Base-by-base conservation (phyloP, 192 early-diverging fungal species). In the Mortierella antarctica region DNA sequence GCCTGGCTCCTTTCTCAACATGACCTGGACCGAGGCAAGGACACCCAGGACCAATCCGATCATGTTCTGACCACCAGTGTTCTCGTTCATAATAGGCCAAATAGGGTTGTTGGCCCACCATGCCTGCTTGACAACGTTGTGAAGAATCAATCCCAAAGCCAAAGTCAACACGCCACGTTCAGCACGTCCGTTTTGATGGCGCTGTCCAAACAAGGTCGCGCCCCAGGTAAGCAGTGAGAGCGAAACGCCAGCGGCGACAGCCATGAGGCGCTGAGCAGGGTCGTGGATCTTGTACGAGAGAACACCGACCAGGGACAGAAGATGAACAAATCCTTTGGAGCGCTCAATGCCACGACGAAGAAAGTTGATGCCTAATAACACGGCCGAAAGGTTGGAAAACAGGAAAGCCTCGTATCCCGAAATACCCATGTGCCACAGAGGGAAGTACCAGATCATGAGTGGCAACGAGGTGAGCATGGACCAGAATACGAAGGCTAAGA, bases 361-460 rank as follows among this genome's bases (percentile, higher is more conserved):
- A 9, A 77, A 72, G 6, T 72, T 76, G 39, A 93, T 83, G 46
- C 89, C 91, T 14, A 93, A 84, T 17, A 93, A 57, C 18, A 86
- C 74, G 1, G 92, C 89, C 10, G 87, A 72, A 13, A 87, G 57
- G 46, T 90, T 91, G 17, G 89, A 84, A 15, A 95, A 86, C 70
- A 95, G 80, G 42, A 89, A 89, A 7, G 88, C 89, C 71, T 95
- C 93, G 70, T 89, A 93, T 59, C 93, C 93, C 14, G 92, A 93
- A 72, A 95, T 87, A 5, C 93, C 93, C 93, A 95, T 95, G 80
- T 93, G 87, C 91, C 92, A 95, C 44, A 95, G 82, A 21, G 93
- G 93, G 72, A 95, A 95, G 74, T 95, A 95, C 93, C 93, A 92
- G 63, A 89, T 89, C 58, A 90, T 86, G 40, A 93, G 57, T 0